phyloP scores from a whole-genome alignment of 169 alveolate species.

The Plasmodium knowlesi region DNA sequence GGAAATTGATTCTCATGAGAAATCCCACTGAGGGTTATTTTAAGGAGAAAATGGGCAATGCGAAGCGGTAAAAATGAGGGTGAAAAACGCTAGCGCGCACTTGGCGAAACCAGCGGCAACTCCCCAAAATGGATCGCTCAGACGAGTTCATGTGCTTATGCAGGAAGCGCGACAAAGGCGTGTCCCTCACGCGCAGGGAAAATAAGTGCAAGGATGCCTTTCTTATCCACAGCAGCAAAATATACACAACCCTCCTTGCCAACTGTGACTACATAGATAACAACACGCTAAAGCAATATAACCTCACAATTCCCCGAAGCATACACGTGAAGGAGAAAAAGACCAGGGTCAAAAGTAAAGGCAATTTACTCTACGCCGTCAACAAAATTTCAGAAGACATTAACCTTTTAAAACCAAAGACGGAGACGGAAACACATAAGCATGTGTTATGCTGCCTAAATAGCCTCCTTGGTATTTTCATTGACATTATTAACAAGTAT shows the following conservation, averaged over 20 bases:
- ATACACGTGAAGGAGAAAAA: constrained; percentile 18
- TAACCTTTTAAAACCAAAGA: constrained; percentile 12
- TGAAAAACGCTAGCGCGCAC: background rate
- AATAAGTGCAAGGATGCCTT: constrained; percentile 27
- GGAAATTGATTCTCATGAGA: background rate
- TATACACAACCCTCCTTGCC: constrained; percentile 39
- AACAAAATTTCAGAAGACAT: constrained; percentile 46
- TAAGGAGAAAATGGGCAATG: background rate
- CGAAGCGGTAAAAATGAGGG: background rate
- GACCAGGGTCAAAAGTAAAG: constrained; percentile 35
- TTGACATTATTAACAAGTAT: constrained; percentile 60
- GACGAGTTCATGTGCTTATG: constrained; percentile 55
- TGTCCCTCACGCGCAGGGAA: background rate
- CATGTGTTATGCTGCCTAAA: constrained; percentile 13
- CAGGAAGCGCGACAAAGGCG: constrained; percentile 31
- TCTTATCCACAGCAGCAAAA: constrained; percentile 39
- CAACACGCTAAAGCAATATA: constrained; percentile 23
- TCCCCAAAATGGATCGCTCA: constrained; percentile 40
- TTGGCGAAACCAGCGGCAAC: background rate
- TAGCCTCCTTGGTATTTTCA: constrained; percentile 28
- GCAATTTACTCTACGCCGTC: constrained; percentile 35
- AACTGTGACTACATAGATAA: constrained; percentile 60
- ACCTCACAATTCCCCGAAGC: constrained; percentile 7
- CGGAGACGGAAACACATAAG: constrained; percentile 36
- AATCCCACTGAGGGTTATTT: background rate